phyloP scores from a whole-genome alignment of 2,329 filamentous ascomycete species.

The Magnaporthiopsis rhizophila region DNA sequence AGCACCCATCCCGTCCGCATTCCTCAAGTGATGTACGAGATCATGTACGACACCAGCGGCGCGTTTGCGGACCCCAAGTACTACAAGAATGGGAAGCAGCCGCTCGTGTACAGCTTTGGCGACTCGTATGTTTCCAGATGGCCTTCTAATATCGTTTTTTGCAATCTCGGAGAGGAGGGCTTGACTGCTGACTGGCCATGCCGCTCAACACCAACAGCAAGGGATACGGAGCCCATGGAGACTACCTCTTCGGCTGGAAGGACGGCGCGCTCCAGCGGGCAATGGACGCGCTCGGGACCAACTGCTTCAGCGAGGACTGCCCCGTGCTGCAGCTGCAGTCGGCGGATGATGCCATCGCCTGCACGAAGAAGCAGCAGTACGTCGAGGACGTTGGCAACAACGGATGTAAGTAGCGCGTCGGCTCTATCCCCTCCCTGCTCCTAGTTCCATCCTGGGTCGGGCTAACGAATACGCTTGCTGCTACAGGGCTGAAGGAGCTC shows the following conservation, averaged over 20 bases:
- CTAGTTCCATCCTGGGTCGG: too few relatives aligned
- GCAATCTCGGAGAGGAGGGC: too few relatives aligned
- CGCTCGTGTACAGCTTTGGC: not conserved
- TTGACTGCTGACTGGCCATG: not conserved
- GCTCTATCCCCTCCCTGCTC: not conserved
- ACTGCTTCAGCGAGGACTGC: slow-evolving; percentile 7
- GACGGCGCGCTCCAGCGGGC: slow-evolving; percentile 10
- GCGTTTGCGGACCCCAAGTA: slow-evolving; percentile 1
- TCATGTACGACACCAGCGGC: slow-evolving; percentile 5
- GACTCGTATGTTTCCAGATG: not conserved
- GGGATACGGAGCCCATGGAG: slow-evolving; percentile 11
- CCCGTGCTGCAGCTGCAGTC: slow-evolving; percentile 8
- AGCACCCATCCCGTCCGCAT: slow-evolving; percentile 3
- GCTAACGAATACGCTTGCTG: too few relatives aligned
- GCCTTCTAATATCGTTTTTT: not conserved
- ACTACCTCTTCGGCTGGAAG: slow-evolving; percentile 12
- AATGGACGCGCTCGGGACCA: slow-evolving; percentile 9
- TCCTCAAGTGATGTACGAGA: slow-evolving; percentile 7
- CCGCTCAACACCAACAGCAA: slow-evolving; percentile 1
- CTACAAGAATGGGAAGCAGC: slow-evolving; percentile 5
- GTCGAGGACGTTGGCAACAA: slow-evolving; percentile 8
- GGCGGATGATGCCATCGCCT: slow-evolving; percentile 7
- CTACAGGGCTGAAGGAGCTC: too few relatives aligned
- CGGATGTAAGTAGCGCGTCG: slow-evolving; percentile 1
- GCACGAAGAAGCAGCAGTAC: slow-evolving; percentile 9